A percentile compares a stretch with the other conserved stretches of the same genome.
These are phyloP conservation scores for Epichloe coenophiala DNA, from an alignment of 2,329 filamentous ascomycete species.

Conservation along the genomic window DNA sequence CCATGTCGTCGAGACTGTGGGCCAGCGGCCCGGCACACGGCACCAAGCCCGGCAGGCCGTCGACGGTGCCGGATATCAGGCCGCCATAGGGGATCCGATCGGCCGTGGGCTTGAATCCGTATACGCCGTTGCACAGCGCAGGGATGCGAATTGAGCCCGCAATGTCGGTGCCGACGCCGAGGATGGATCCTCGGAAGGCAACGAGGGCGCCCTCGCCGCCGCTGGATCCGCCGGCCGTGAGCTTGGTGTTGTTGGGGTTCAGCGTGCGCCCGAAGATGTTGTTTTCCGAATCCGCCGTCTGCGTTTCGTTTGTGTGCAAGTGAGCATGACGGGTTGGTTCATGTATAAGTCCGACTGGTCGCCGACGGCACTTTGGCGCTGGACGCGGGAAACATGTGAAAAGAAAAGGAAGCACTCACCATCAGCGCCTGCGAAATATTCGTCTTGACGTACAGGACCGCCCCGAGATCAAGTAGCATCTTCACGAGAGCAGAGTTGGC, in stretches of 20 bases:
- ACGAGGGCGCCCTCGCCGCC: slow-evolving; percentile 14
- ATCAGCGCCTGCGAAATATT: slow-evolving; percentile 50
- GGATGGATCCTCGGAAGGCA: slow-evolving; percentile 11
- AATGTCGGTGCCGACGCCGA: slow-evolving; percentile 15
- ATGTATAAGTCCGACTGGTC: too few species aligned
- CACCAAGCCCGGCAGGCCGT: slow-evolving; percentile 10
- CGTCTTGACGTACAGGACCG: slow-evolving; percentile 27
- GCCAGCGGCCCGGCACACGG: slow-evolving; percentile 30
- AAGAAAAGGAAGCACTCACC: slow-evolving; percentile 15
- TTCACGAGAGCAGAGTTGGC: slow-evolving; percentile 13
- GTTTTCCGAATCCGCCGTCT: slow-evolving; percentile 26
- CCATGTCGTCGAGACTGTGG: slow-evolving; percentile 19
- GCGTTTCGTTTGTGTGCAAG: too few species aligned
- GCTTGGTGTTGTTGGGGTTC: slow-evolving; percentile 20
- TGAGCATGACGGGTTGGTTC: too few species aligned
- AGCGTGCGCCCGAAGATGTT: slow-evolving; percentile 15
- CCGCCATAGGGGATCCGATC: slow-evolving; percentile 36
- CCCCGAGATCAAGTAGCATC: slow-evolving; percentile 13
- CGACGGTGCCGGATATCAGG: slow-evolving; percentile 10
- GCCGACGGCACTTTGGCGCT: not conserved
- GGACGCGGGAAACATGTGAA: not conserved
- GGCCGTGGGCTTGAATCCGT: slow-evolving; percentile 40
- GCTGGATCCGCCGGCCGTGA: slow-evolving; percentile 13
- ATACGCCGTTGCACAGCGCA: slow-evolving; percentile 41
- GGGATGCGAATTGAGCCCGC: slow-evolving; percentile 36